Evolutionary conservation across 2,329 filamentous ascomycete genomes (phyloP).

Genomic region (Camillea tinctor): DNA sequence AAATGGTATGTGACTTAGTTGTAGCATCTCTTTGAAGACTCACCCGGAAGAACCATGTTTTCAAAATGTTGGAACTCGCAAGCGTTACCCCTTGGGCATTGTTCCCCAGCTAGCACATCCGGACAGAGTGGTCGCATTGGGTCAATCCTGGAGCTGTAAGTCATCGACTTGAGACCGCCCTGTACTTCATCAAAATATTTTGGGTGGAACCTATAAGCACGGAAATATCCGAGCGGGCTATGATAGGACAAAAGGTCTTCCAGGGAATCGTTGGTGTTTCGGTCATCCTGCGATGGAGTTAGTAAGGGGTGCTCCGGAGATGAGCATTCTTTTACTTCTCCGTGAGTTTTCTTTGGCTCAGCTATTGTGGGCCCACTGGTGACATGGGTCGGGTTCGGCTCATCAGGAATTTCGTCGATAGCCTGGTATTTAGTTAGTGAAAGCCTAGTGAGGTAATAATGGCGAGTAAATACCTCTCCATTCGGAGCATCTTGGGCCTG

Average conservation of each 20-base stretch:
- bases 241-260: conserved; percentile 64
- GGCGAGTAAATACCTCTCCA: conserved; percentile 19
- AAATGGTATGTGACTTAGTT: conserved; percentile 25
- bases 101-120: conserved; percentile 66
- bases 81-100: conserved; percentile 66
- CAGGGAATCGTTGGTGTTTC: conserved; percentile 10
- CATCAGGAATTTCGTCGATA: conserved; percentile 21
- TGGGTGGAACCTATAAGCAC: conserved; percentile 87
- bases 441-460: conserved; percentile 2
- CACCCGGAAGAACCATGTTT: conserved; percentile 71
- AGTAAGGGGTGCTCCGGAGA: conserved; percentile 30
- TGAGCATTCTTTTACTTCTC: conserved; percentile 34
- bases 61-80: conserved; percentile 82
- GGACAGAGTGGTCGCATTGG: conserved; percentile 71
- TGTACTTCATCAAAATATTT: conserved; percentile 66
- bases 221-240: conserved; percentile 80
- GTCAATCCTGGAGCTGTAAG: conserved; percentile 90
- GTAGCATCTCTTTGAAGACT: conserved; percentile 43
- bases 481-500: conserved; percentile 11
- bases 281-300: conserved; percentile 27
- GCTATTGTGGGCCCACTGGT: conserved; percentile 5
- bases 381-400: conserved; percentile 19
- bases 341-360: conserved; percentile 16
- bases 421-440: conserved; percentile 15
- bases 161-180: conserved; percentile 83